A percentile compares a stretch with the other conserved stretches of the same genome.
phyloP scores from a whole-genome alignment of 805 yeast genomes.

The Pichia rugopelliculosa region DNA sequence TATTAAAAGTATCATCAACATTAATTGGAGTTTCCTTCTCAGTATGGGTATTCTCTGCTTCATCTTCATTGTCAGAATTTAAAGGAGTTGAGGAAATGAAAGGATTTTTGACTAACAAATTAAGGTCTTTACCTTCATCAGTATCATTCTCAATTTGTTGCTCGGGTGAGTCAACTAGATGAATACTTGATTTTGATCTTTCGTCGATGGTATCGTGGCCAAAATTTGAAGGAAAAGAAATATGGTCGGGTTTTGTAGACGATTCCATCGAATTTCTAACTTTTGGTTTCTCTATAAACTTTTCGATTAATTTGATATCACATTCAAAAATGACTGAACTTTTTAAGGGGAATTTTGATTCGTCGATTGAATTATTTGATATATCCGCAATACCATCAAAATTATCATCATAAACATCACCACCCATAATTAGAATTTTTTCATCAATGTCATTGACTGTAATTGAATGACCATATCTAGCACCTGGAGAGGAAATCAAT shows the following conservation, averaged over 20 bases:
- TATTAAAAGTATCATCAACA: background rate
- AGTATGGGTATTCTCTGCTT: background rate
- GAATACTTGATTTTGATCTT: slow-evolving; percentile 10
- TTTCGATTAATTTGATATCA: slow-evolving; percentile 22
- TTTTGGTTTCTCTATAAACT: slow-evolving; percentile 21
- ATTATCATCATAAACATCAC: slow-evolving; percentile 68
- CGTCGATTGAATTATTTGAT: slow-evolving; percentile 20
- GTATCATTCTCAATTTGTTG: background rate
- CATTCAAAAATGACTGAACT: slow-evolving; percentile 32
- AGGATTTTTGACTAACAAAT: too few species aligned
- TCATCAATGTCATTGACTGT: slow-evolving; percentile 60
- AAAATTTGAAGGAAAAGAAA: background rate
- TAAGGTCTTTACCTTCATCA: background rate
- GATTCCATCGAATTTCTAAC: background rate
- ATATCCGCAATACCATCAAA: slow-evolving; percentile 19
- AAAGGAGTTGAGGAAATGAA: slow-evolving; percentile 8
- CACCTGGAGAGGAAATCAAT: slow-evolving; percentile 55
- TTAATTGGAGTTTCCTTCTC: background rate
- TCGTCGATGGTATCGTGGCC: background rate
- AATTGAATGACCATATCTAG: slow-evolving; percentile 88
- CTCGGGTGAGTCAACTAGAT: slow-evolving; percentile 7
- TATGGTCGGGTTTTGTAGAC: background rate
- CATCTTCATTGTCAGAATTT: background rate
- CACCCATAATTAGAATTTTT: slow-evolving; percentile 82
- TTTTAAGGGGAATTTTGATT: slow-evolving; percentile 24